Evolutionary conservation across 768 basidiomycete species (phyloP).

Genomic region (Sarcomyxa edulis): DNA sequence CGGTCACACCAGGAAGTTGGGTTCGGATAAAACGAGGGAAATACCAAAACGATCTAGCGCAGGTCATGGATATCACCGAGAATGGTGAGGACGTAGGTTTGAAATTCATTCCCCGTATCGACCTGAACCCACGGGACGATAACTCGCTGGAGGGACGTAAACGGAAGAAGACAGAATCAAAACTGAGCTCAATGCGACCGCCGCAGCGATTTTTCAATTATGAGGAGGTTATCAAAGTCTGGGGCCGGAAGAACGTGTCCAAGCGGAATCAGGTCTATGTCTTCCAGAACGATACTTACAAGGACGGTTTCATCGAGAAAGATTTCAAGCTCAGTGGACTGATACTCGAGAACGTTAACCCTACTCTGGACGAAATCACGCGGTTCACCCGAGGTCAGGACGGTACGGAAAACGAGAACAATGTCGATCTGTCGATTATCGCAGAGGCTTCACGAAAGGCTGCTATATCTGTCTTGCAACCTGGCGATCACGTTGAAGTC

Average conservation of each 20-base stretch:
- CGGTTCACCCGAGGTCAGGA: slow-evolving; percentile 79
- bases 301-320: slow-evolving; percentile 94
- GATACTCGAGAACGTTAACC: slow-evolving; percentile 84
- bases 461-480: slow-evolving; percentile 91
- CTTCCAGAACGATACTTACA: slow-evolving; percentile 92
- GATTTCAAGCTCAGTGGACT: slow-evolving; percentile 82
- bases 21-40: slow-evolving; percentile 92
- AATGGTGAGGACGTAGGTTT: slow-evolving; percentile 90
- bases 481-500: slow-evolving; percentile 96
- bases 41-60: slow-evolving; percentile 92
- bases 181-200: slow-evolving; percentile 63
- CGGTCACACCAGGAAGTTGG: slow-evolving; percentile 85
- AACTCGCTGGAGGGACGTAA: slow-evolving; percentile 61
- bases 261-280: slow-evolving; percentile 73
- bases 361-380: slow-evolving; percentile 94
- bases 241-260: slow-evolving; percentile 71
- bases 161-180: slow-evolving; percentile 59
- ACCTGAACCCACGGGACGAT: slow-evolving; percentile 87
- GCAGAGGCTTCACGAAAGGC: slow-evolving; percentile 90
- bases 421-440: slow-evolving; percentile 86
- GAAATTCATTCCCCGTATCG: slow-evolving; percentile 96
- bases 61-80: slow-evolving; percentile 91
- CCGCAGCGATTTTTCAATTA: slow-evolving; percentile 91
- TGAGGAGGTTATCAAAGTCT: slow-evolving; percentile 87
- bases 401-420: slow-evolving; percentile 51